Conservation (phyloP, 75 land plant genomes). For the Pinus tabuliformis region DNA sequence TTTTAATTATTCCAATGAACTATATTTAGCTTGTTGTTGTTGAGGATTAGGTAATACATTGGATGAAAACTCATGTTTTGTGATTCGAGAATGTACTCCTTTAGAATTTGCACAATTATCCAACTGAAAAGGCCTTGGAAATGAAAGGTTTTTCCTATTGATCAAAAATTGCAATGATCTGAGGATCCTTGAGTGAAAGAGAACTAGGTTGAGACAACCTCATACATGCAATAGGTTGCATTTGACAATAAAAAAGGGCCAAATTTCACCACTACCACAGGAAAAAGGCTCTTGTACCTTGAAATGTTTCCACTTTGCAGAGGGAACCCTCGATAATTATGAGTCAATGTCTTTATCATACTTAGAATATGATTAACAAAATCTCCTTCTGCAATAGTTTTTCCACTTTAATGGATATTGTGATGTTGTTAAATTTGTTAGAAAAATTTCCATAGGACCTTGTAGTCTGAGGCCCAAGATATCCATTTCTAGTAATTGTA, state of each 20-base stretch:
- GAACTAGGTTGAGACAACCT: not conserved
- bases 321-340: constrained; percentile 7
- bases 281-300: constrained; percentile 1
- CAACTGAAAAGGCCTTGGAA: not conserved
- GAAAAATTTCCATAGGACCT: not conserved
- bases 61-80: constrained; percentile 5
- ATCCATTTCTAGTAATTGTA: not conserved
- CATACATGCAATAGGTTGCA: not conserved
- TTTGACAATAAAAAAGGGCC: constrained; percentile 21
- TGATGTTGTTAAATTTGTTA: not conserved
- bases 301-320: constrained; percentile 8
- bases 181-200: constrained; percentile 3
- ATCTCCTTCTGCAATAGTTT: too few species aligned
- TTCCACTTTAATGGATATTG: not conserved
- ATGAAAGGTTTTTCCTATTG: constrained; percentile 1
- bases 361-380: not conserved
- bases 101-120: constrained; percentile 17
- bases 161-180: constrained; percentile 9
- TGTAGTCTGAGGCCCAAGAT: not conserved
- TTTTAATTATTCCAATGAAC: constrained; percentile 43
- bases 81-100: constrained; percentile 2
- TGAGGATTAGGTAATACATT: not conserved
- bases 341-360: not conserved
- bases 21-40: constrained; percentile 29
- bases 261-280: constrained; percentile 3